Evolutionary conservation across 2,329 filamentous ascomycete genomes (phyloP).

Genomic region (Phaeosphaeria sp.): DNA sequence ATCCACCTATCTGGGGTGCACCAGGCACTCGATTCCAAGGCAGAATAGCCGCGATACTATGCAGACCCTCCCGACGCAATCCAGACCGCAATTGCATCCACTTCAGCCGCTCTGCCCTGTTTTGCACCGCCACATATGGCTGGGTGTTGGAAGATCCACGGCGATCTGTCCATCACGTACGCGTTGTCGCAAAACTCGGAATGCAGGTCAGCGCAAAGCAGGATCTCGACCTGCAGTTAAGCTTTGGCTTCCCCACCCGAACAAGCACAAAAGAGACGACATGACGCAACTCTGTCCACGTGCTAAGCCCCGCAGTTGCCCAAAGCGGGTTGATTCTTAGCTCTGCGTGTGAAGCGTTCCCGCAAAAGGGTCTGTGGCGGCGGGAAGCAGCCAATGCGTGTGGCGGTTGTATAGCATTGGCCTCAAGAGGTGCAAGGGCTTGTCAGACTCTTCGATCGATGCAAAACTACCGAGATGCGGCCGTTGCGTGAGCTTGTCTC

Average conservation of each 20-base stretch:
- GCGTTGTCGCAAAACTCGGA: slow-evolving; percentile 6
- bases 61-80: slow-evolving; percentile 12
- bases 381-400: slow-evolving; percentile 19
- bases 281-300: slow-evolving; percentile 36
- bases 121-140: slow-evolving; percentile 23
- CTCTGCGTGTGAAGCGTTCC: slow-evolving; percentile 9
- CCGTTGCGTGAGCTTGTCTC: slow-evolving; percentile 6
- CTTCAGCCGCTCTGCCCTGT: not conserved
- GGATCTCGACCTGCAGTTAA: slow-evolving; percentile 30
- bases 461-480: slow-evolving; percentile 8
- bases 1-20: slow-evolving; percentile 15
- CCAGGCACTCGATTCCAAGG: slow-evolving; percentile 17
- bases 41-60: not conserved
- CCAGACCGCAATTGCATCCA: slow-evolving; percentile 21
- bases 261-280: slow-evolving; percentile 14
- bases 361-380: slow-evolving; percentile 16
- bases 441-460: not conserved
- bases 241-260: slow-evolving; percentile 31
- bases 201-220: slow-evolving; percentile 21
- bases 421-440: slow-evolving; percentile 11
- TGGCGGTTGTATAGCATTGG: slow-evolving; percentile 14
- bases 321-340: slow-evolving; percentile 10
- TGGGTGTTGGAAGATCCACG: slow-evolving; percentile 14
- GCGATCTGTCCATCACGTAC: slow-evolving; percentile 7
- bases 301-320: slow-evolving; percentile 20